Percentiles rank a stretch among this genome's conserved stretches.
These are phyloP conservation scores for Plenodomus lindquistii DNA, from an alignment of 2,329 filamentous ascomycete species.

Conservation along the genomic window DNA sequence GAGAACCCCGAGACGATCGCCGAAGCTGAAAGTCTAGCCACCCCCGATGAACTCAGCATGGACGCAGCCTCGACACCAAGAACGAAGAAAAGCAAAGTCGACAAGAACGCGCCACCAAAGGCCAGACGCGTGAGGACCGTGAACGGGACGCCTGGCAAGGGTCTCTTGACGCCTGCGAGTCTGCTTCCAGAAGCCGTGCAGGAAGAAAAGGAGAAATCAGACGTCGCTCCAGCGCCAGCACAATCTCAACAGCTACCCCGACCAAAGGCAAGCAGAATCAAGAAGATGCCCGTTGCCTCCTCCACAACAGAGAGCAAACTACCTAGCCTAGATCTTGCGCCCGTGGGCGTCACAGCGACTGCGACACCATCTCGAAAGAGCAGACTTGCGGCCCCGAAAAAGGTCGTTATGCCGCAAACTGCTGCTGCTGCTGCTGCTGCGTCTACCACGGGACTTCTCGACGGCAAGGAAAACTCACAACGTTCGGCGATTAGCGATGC, in stretches of 20 bases:
- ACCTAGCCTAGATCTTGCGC: slow-evolving; percentile 22
- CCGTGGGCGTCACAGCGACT: slow-evolving; percentile 22
- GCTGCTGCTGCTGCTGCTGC: slow-evolving; percentile 11
- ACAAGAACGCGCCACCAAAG: neutral
- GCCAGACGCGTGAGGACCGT: slow-evolving; percentile 34
- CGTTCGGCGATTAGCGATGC: slow-evolving; percentile 17
- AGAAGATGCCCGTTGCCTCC: slow-evolving; percentile 25
- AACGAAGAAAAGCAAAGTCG: neutral
- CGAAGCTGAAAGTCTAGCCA: slow-evolving; percentile 36
- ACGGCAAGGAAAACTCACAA: slow-evolving; percentile 31
- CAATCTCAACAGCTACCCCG: slow-evolving; percentile 17
- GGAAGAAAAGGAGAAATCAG: slow-evolving; percentile 24
- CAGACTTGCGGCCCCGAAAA: slow-evolving; percentile 40
- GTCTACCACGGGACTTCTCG: neutral
- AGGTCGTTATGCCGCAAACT: slow-evolving; percentile 37
- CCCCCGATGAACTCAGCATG: slow-evolving; percentile 38
- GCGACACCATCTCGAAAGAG: slow-evolving; percentile 32
- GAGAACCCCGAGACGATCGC: slow-evolving; percentile 41
- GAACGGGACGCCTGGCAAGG: slow-evolving; percentile 46
- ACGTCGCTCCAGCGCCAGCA: slow-evolving; percentile 1
- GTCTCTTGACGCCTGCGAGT: slow-evolving; percentile 31
- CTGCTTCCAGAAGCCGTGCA: slow-evolving; percentile 34
- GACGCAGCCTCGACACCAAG: slow-evolving; percentile 9
- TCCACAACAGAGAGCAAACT: slow-evolving; percentile 20
- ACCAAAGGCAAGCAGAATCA: slow-evolving; percentile 22